Conservation (phyloP, 345 rosid species). For the Gossypium longicalyx region DNA sequence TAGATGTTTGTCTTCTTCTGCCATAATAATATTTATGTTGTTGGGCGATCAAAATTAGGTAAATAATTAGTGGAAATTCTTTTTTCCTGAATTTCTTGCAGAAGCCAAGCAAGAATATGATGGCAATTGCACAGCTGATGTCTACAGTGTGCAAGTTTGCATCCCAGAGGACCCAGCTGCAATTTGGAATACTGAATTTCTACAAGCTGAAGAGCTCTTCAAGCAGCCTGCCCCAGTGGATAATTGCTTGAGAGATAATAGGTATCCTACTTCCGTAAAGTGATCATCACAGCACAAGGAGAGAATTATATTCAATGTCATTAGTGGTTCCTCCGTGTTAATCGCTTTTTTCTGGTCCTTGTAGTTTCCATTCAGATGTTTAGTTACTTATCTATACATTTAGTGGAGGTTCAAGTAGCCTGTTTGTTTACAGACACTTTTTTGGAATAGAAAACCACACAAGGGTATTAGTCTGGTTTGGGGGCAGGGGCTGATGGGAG, state of each 20-base stretch:
- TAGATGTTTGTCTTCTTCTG: neutral
- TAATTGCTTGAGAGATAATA: constrained; percentile 89
- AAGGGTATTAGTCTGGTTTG: neutral
- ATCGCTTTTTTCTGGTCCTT: neutral
- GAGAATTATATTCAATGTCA: neutral
- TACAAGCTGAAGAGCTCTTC: constrained; percentile 87
- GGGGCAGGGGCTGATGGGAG: neutral
- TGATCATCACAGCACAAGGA: neutral
- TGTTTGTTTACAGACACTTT: neutral
- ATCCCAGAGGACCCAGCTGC: constrained; percentile 78
- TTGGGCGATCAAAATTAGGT: neutral
- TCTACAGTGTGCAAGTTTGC: constrained; percentile 81
- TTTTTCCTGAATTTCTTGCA: constrained; percentile 32
- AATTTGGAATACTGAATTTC: constrained; percentile 81
- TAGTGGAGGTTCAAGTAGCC: neutral
- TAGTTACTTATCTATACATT: neutral
- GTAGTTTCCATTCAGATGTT: neutral
- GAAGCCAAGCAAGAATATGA: constrained; percentile 74
- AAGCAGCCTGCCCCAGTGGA: constrained; percentile 45
- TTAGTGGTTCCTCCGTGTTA: neutral
- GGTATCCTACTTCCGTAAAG: constrained; percentile 36
- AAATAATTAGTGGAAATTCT: neutral
- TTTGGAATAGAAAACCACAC: neutral
- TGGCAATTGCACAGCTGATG: constrained; percentile 57
- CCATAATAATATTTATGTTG: neutral